These are phyloP conservation scores for Talaromyces piceae DNA, from an alignment of 2,329 filamentous ascomycete species.

Conservation along the genomic window DNA sequence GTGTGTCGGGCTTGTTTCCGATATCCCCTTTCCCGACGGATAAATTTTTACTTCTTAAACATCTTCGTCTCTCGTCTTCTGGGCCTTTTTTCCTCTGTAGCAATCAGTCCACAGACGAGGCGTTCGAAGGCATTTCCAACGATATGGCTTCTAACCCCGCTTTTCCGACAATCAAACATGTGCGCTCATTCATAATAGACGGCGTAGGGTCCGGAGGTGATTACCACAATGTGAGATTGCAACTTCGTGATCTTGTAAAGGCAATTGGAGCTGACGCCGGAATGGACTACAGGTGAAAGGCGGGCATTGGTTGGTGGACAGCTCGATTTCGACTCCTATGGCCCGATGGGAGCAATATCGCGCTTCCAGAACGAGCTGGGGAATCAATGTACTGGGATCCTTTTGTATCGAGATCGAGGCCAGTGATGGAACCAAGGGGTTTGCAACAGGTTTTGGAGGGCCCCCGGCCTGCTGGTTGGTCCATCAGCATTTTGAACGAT, in stretches of 20 bases:
- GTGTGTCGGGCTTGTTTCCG: constrained; percentile 4
- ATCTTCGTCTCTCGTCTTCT: neutral
- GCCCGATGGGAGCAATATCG: constrained; percentile 84
- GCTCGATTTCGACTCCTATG: constrained; percentile 86
- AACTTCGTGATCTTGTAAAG: neutral
- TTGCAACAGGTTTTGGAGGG: constrained; percentile 89
- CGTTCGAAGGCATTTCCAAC: neutral
- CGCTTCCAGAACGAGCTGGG: constrained; percentile 82
- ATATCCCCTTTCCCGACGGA: neutral
- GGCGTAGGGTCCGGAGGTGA: constrained; percentile 43
- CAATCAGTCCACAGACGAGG: neutral
- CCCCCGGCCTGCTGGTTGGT: constrained; percentile 92
- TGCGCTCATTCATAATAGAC: constrained; percentile 40
- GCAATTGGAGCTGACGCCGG: neutral
- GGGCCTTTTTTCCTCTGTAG: neutral
- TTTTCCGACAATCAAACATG: constrained; percentile 39
- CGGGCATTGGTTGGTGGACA: constrained; percentile 74
- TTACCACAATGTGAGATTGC: constrained; percentile 79
- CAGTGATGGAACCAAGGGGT: constrained; percentile 83
- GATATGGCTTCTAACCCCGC: constrained; percentile 24
- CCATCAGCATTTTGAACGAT: constrained; percentile 86
- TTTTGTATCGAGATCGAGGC: constrained; percentile 88
- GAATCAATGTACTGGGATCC: constrained; percentile 89
- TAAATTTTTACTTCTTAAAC: neutral
- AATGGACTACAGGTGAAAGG: constrained; percentile 33